Evolutionary conservation across 345 rosid species (phyloP).

Genomic region (Salix udensis): DNA sequence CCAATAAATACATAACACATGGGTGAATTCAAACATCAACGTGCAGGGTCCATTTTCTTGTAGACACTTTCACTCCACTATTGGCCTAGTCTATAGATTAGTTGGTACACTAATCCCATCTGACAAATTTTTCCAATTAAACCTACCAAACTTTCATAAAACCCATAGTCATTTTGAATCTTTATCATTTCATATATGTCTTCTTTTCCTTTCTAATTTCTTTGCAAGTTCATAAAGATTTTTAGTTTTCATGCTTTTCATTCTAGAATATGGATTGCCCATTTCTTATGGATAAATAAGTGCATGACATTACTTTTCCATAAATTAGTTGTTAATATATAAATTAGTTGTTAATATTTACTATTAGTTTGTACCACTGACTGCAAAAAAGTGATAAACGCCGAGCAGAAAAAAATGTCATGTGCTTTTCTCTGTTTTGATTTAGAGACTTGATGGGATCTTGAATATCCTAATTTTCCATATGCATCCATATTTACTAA

Average conservation of each 20-base stretch:
- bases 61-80: neutral
- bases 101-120: neutral
- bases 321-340: neutral
- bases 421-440: neutral
- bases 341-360: neutral
- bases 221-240: neutral
- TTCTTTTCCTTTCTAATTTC: neutral
- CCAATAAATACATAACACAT: neutral
- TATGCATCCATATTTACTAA: neutral
- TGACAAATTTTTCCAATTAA: neutral
- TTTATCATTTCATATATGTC: neutral
- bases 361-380: neutral
- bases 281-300: neutral
- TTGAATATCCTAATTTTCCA: neutral
- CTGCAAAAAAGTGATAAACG: neutral
- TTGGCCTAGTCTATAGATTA: neutral
- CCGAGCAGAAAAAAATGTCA: neutral
- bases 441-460: neutral
- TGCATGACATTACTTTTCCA: neutral
- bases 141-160: neutral
- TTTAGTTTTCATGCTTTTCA: neutral
- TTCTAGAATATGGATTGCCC: neutral
- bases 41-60: neutral
- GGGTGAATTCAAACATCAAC: neutral
- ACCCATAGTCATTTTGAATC: neutral